phyloP scores from a whole-genome alignment of 2,329 filamentous ascomycete species.

The Calonectria pseudoturangicola region DNA sequence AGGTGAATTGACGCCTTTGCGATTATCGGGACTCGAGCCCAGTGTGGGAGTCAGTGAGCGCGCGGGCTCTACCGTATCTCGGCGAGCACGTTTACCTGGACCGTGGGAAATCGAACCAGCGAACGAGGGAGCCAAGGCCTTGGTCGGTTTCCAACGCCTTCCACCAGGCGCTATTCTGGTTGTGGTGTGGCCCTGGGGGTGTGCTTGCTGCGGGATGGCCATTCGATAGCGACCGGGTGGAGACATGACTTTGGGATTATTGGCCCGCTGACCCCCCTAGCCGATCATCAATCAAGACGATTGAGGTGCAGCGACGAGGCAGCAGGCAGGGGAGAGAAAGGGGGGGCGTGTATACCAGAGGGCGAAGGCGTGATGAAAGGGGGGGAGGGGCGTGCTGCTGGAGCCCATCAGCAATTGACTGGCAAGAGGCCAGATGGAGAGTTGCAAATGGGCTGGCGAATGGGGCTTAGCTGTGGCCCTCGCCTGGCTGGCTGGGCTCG shows the following conservation, averaged over 20 bases:
- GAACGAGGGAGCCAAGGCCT: conserved; percentile 50
- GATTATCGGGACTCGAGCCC: conserved; percentile 55
- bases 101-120: conserved; percentile 44
- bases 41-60: conserved; percentile 16
- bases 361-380: conserved; percentile 24
- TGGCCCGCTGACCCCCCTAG: conserved; percentile 48
- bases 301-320: conserved; percentile 51
- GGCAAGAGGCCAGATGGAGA: conserved; percentile 49
- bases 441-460: conserved; percentile 51
- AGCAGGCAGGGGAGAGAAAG: conserved; percentile 26
- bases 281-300: conserved; percentile 52
- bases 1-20: conserved; percentile 58
- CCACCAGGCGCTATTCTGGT: conserved; percentile 50
- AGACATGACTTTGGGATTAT: conserved; percentile 44
- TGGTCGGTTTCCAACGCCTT: conserved; percentile 55
- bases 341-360: conserved; percentile 28
- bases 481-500: conserved; percentile 24
- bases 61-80: conserved; percentile 40
- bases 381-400: conserved; percentile 32
- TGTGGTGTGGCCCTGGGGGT: conserved; percentile 41
- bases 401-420: conserved; percentile 42
- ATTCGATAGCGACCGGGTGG: conserved; percentile 50
- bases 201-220: conserved; percentile 38
- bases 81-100: conserved; percentile 32
- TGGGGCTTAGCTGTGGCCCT: conserved; percentile 47